These are phyloP conservation scores for Aspergillus sp. DNA, from an alignment of 2,329 filamentous ascomycete genomes.

Conservation along the genomic window DNA sequence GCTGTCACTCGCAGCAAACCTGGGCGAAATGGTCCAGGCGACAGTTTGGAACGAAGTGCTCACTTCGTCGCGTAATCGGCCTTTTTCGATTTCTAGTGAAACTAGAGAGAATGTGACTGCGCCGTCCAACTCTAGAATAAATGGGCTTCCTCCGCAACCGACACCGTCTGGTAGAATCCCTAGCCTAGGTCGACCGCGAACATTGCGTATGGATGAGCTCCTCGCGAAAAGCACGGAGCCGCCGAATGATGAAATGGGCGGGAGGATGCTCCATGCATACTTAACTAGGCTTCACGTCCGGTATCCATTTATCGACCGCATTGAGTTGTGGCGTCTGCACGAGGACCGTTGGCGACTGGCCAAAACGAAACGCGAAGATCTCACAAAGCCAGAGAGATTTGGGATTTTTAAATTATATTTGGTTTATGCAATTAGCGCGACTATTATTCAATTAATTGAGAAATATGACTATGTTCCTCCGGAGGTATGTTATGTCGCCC, in stretches of 20 bases:
- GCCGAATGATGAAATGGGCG: slow-evolving; percentile 48
- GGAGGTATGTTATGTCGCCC: slow-evolving; percentile 32
- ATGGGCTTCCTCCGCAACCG: slow-evolving; percentile 19
- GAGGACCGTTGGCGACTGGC: slow-evolving; percentile 40
- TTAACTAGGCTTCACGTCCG: slow-evolving; percentile 48
- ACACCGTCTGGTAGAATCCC: neutral
- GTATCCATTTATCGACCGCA: slow-evolving; percentile 52
- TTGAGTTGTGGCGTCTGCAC: slow-evolving; percentile 48
- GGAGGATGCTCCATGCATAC: slow-evolving; percentile 47
- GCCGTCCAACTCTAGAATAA: neutral
- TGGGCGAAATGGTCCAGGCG: slow-evolving; percentile 56
- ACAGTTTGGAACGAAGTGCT: slow-evolving; percentile 56
- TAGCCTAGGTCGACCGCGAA: slow-evolving; percentile 25
- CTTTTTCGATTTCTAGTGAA: neutral
- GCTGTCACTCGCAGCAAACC: slow-evolving; percentile 49
- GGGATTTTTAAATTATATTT: slow-evolving; percentile 54
- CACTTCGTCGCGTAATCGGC: slow-evolving; percentile 23
- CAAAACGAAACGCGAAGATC: slow-evolving; percentile 36
- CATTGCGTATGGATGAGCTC: slow-evolving; percentile 43
- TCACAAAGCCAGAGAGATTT: slow-evolving; percentile 41
- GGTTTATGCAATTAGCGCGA: slow-evolving; percentile 54
- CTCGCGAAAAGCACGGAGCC: slow-evolving; percentile 47
- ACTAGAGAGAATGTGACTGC: neutral
- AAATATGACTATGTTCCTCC: slow-evolving; percentile 45
- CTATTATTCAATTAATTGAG: slow-evolving; percentile 50